Conservation (phyloP, 2,329 filamentous ascomycete genomes). For the Cryoendolithus antarcticus region DNA sequence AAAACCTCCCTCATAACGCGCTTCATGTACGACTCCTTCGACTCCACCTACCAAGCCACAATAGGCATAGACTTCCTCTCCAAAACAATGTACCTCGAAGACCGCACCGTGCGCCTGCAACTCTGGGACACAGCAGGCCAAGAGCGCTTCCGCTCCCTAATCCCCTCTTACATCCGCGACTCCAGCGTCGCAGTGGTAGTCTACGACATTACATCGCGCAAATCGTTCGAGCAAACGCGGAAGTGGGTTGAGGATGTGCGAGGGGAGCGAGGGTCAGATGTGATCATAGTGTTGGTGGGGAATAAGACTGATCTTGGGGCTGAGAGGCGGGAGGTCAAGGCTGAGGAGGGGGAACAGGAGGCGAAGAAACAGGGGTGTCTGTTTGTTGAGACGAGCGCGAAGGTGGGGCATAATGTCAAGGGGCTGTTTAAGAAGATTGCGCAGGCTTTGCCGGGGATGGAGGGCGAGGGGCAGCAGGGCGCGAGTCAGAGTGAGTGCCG, state of each 20-base stretch:
- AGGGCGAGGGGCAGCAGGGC: conserved; percentile 69
- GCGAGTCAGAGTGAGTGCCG: conserved; percentile 63
- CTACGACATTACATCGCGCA: conserved; percentile 78
- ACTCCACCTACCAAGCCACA: conserved; percentile 98
- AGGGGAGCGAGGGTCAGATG: conserved; percentile 92
- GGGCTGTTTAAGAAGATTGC: conserved; percentile 95
- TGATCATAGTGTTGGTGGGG: conserved; percentile 95
- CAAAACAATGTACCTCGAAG: conserved; percentile 99
- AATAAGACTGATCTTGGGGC: conserved; percentile 83
- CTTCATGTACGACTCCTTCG: conserved; percentile 99
- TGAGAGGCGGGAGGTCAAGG: conserved; percentile 1
- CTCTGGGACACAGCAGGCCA: conserved; percentile 98
- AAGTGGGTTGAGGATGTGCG: conserved; percentile 99
- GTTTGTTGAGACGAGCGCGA: conserved; percentile 98
- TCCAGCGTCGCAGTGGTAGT: conserved; percentile 96
- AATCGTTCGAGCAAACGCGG: conserved; percentile 95
- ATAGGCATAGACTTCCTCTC: conserved; percentile 99
- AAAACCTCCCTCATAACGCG: conserved; percentile 98
- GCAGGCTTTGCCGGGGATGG: conserved; percentile 94
- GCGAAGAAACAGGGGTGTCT: conserved; percentile 48
- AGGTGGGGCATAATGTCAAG: conserved; percentile 97
- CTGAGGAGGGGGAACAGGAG: background rate
- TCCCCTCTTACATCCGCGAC: conserved; percentile 97
- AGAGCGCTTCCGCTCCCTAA: conserved; percentile 91
- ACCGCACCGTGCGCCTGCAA: conserved; percentile 91